phyloP scores from a whole-genome alignment of 768 basidiomycete genomes.

The Panellus pusillus region DNA sequence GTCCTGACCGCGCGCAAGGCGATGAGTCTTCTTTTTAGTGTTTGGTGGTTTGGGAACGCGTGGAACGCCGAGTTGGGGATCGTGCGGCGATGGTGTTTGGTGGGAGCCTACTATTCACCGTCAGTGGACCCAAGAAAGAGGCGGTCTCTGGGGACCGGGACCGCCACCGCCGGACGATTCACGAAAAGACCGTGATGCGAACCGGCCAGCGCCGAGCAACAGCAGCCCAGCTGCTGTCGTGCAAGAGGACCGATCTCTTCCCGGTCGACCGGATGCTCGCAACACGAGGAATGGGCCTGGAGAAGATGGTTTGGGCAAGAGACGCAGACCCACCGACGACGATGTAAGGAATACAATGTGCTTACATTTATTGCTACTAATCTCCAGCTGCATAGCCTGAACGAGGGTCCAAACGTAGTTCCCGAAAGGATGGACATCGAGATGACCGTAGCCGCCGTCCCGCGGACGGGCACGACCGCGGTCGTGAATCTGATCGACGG shows the following conservation, averaged over 20 bases:
- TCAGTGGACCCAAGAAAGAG: conserved; percentile 22
- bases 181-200: conserved; percentile 60
- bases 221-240: conserved; percentile 28
- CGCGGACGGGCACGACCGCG: conserved; percentile 61
- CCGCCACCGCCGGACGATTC: conserved; percentile 58
- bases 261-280: conserved; percentile 61
- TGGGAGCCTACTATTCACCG: conserved; percentile 64
- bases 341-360: conserved; percentile 51
- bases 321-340: conserved; percentile 67
- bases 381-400: conserved; percentile 51
- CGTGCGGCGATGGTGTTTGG: conserved; percentile 72
- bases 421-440: conserved; percentile 75
- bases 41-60: conserved; percentile 81
- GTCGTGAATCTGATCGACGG: conserved; percentile 66
- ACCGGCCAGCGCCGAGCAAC: conserved; percentile 36
- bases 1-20: conserved; percentile 82
- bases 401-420: conserved; percentile 75
- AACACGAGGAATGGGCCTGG: conserved; percentile 32
- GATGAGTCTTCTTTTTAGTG: conserved; percentile 73
- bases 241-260: conserved; percentile 55
- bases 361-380: conserved; percentile 5
- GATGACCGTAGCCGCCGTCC: conserved; percentile 71
- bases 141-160: conserved; percentile 35
- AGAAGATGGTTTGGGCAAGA: conserved; percentile 74
- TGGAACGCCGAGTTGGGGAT: conserved; percentile 64